Evolutionary conservation across 2,329 filamentous ascomycete genomes (phyloP).

Genomic region (Ascomycota sp.): DNA sequence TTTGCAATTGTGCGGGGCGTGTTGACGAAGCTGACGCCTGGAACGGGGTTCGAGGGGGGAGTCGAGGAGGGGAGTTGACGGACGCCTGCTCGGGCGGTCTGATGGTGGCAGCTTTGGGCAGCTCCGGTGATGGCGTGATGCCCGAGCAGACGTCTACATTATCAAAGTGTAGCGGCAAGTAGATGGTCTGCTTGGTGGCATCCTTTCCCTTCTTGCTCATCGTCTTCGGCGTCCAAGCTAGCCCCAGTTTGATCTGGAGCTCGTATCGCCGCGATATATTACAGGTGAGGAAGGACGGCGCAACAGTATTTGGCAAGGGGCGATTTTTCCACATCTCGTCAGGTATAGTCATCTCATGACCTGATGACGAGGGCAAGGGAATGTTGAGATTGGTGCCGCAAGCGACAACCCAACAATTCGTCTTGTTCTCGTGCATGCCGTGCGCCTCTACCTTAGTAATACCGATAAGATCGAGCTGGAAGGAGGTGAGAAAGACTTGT

Average conservation of each 20-base stretch:
- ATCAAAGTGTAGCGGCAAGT: conserved; percentile 59
- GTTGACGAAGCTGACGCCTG: conserved; percentile 5
- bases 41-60: conserved; percentile 15
- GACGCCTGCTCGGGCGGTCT: conserved; percentile 19
- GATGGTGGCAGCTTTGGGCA: conserved; percentile 38
- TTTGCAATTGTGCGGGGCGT: conserved; percentile 6
- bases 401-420: conserved; percentile 54
- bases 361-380: conserved; percentile 37
- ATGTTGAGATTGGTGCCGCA: conserved; percentile 52
- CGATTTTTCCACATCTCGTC: conserved; percentile 50
- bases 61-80: conserved; percentile 12
- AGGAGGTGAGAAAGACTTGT: conserved; percentile 51
- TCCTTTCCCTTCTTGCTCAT: conserved; percentile 8
- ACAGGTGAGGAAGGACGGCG: conserved; percentile 73
- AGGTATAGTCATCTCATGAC: conserved; percentile 50
- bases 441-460: conserved; percentile 65
- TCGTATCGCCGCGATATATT: conserved; percentile 71
- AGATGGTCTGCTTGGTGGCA: conserved; percentile 43
- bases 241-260: conserved; percentile 59
- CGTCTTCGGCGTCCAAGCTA: conserved; percentile 48
- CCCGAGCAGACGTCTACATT: conserved; percentile 67
- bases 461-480: conserved; percentile 68
- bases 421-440: conserved; percentile 49
- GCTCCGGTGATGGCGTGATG: conserved; percentile 57
- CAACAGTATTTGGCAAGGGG: conserved; percentile 64